These are phyloP conservation scores for Nakaseomyces uthaithaninus DNA, from an alignment of 1,139 yeast species.

Conservation along the genomic window DNA sequence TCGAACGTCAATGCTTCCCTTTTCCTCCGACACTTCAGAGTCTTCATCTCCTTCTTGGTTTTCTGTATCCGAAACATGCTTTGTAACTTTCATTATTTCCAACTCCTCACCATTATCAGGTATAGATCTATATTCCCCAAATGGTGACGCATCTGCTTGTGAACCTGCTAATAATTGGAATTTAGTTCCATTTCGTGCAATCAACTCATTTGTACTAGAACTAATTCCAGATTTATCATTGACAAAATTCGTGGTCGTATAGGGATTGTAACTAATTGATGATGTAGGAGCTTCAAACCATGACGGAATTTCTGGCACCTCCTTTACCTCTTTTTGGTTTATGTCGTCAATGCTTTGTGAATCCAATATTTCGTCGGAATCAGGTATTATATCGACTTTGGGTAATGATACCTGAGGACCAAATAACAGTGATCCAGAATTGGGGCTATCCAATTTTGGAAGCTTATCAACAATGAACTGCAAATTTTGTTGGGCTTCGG, in stretches of 20 bases:
- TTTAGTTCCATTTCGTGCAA: not conserved
- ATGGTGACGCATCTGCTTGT: no score
- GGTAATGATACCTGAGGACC: not conserved
- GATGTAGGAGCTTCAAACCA: constrained; percentile 18
- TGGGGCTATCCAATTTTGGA: constrained; percentile 16
- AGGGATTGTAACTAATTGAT: constrained; percentile 14
- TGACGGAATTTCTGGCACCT: constrained; percentile 10
- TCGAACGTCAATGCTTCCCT: constrained; percentile 11
- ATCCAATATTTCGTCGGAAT: not conserved
- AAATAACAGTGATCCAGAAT: constrained; percentile 15
- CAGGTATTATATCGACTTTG: not conserved
- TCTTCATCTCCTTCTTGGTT: constrained; percentile 8
- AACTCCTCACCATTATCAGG: not conserved
- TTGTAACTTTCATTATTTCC: not conserved
- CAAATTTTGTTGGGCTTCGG: constrained; percentile 22
- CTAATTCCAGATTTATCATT: constrained; percentile 14
- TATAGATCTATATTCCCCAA: constrained; percentile 7
- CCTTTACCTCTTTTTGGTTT: not conserved
- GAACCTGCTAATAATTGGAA: constrained; percentile 1
- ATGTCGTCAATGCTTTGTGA: not conserved
- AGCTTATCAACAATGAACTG: constrained; percentile 19
- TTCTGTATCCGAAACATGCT: not conserved
- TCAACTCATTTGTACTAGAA: not conserved
- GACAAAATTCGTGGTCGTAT: constrained; percentile 16
- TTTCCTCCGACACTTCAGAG: constrained; percentile 10